Percentiles rank a stretch among this genome's conserved stretches.
phyloP scores from a whole-genome alignment of 2,329 filamentous ascomycete species.

The Penicillium italicum region DNA sequence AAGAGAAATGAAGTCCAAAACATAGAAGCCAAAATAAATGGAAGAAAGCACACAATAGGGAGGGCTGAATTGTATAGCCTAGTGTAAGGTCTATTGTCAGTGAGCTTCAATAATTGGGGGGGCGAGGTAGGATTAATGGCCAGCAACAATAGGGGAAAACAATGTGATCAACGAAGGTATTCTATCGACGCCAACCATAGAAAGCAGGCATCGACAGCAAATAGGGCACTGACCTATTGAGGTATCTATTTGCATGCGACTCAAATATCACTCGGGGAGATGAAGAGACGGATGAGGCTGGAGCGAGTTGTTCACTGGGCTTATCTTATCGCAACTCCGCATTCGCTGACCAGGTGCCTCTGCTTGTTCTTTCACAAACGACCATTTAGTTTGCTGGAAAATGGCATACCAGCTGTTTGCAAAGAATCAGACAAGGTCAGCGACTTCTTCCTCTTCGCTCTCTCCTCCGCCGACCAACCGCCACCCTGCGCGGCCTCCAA shows the following conservation, averaged over 20 bases:
- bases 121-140: slow-evolving; percentile 1
- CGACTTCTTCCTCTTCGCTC: slow-evolving; percentile 21
- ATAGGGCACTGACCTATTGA: slow-evolving; percentile 17
- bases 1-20: slow-evolving; percentile 7
- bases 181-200: not conserved
- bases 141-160: slow-evolving; percentile 10
- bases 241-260: slow-evolving; percentile 9
- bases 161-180: not conserved
- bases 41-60: not conserved
- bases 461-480: slow-evolving; percentile 17
- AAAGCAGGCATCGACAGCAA: not conserved
- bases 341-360: slow-evolving; percentile 14
- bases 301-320: slow-evolving; percentile 21
- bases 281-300: slow-evolving; percentile 22
- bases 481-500: slow-evolving; percentile 26
- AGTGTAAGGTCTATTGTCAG: slow-evolving; percentile 8
- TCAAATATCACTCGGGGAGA: slow-evolving; percentile 10
- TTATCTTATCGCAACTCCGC: slow-evolving; percentile 39
- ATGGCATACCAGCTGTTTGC: slow-evolving; percentile 41
- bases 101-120: slow-evolving; percentile 3
- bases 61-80: slow-evolving; percentile 4
- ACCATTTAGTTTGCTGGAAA: slow-evolving; percentile 3
- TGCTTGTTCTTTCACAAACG: slow-evolving; percentile 1
- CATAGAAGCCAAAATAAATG: slow-evolving; percentile 10
- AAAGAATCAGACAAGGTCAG: slow-evolving; percentile 27